Percentiles rank a stretch among this genome's conserved stretches.
phyloP scores from a whole-genome alignment of 306 rosid species.

The Trifolium fragiferum region DNA sequence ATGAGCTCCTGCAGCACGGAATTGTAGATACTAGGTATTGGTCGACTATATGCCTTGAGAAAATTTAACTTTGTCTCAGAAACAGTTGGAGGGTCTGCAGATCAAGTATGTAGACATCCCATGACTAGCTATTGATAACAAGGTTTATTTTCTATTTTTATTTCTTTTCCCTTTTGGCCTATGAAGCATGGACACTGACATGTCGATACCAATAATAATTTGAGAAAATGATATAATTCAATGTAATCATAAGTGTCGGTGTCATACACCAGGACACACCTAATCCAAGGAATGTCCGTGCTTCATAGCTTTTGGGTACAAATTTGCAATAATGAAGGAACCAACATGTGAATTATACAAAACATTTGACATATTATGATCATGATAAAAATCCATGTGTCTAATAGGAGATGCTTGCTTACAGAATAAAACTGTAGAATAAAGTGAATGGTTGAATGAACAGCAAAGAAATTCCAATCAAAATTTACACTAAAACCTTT shows the following conservation, averaged over 20 bases:
- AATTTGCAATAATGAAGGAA: constrained; percentile 5
- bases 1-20: constrained; percentile 88
- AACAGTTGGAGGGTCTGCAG: constrained; percentile 83
- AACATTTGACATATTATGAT: constrained; percentile 23
- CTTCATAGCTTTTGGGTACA: not conserved
- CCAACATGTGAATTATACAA: constrained; percentile 12
- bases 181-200: too few species aligned
- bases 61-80: constrained; percentile 85
- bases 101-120: constrained; percentile 41
- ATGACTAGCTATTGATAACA: constrained; percentile 35
- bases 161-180: constrained; percentile 2
- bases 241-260: too few species aligned
- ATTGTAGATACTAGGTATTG: constrained; percentile 93
- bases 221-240: too few species aligned
- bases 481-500: constrained; percentile 3
- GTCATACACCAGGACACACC: too few species aligned
- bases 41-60: constrained; percentile 84
- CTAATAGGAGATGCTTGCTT: constrained; percentile 29
- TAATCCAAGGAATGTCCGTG: too few species aligned
- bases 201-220: too few species aligned
- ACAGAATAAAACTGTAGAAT: not conserved
- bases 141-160: constrained; percentile 7
- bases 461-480: constrained; percentile 14
- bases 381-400: not conserved
- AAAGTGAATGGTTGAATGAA: constrained; percentile 9